Conservation (phyloP, 2,329 filamentous ascomycete species). For the Elsinoe ampelina region DNA sequence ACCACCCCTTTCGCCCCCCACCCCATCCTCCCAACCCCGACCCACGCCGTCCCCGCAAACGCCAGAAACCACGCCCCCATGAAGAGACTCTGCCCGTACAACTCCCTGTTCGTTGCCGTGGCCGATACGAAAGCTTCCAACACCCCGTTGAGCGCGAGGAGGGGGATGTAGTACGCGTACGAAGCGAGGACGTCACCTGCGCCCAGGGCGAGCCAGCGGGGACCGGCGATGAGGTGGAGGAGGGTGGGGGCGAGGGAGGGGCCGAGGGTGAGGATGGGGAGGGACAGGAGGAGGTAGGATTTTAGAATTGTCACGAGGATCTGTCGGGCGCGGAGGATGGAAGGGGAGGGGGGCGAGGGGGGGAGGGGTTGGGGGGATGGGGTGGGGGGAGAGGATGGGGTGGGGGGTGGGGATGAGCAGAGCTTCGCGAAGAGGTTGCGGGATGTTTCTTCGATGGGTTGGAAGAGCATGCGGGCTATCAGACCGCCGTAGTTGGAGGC, state of each 20-base stretch:
- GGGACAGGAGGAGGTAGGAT: slow-evolving; percentile 64
- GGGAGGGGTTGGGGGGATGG: not conserved
- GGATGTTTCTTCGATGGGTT: slow-evolving; percentile 89
- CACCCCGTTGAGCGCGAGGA: slow-evolving; percentile 84
- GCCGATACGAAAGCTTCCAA: slow-evolving; percentile 88
- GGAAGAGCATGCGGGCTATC: slow-evolving; percentile 78
- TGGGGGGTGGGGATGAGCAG: slow-evolving; percentile 39
- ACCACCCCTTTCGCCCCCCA: slow-evolving; percentile 75
- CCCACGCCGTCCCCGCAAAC: slow-evolving; percentile 65
- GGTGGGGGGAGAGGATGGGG: not conserved
- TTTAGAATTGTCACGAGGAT: slow-evolving; percentile 58
- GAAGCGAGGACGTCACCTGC: slow-evolving; percentile 64
- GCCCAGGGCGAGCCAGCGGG: slow-evolving; percentile 63
- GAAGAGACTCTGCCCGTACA: slow-evolving; percentile 69
- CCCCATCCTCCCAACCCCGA: slow-evolving; percentile 60
- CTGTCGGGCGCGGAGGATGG: slow-evolving; percentile 30
- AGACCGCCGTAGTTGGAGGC: slow-evolving; percentile 89
- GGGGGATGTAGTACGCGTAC: slow-evolving; percentile 89
- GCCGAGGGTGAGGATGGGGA: slow-evolving; percentile 59
- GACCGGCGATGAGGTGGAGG: slow-evolving; percentile 66
- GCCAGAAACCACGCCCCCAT: slow-evolving; percentile 73
- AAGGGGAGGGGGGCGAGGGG: slow-evolving; percentile 18
- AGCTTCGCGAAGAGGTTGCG: slow-evolving; percentile 82
- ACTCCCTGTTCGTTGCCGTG: slow-evolving; percentile 64
- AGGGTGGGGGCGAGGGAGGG: slow-evolving; percentile 66